Evolutionary conservation across 1,284 basidiomycete species (phyloP), one percentile per base, ranked within the genome.

Genomic region (Trichosporon faecale): DNA sequence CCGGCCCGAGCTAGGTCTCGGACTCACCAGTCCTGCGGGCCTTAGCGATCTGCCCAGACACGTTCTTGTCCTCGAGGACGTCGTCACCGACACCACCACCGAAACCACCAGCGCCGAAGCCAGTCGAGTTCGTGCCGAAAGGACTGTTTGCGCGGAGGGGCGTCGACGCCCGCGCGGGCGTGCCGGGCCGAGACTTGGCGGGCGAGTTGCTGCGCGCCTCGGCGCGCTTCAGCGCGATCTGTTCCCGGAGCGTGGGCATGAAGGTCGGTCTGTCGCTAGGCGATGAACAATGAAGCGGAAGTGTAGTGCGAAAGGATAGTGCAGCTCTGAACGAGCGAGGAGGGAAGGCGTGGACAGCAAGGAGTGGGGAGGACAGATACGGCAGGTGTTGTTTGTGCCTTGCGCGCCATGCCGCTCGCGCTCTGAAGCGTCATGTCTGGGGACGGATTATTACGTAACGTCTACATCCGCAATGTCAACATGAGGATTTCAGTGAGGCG

Each of bases 201-300:
- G 77, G 74, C 29, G 75, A 71, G 44, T 74, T 73, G 49, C 4
- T 52, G 18, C 69, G 70, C 18, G 68, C 73, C 55, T 76, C 79
- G 5, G 76, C 76, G n/a, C 79, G 74, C 44, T 77, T 77, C 2
- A 77, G 77, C 2, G 80, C 79, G 6, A 81, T 79, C 67, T 80
- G 79, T 23, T 82, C 79, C 31, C 78, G 75, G 18, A 80, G 64
- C 0, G 66, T 65, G 37, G 72, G 65, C 68, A 66, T 70, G 67
- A 37, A 37, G n/a, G 35, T 37, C 14, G 35, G 35, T 3, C 3
- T 12, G 35, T 37, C 35, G 35, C 35, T 37, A 37, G 35, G 35
- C 12, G 35, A 37, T 37, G n/a, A n/a, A n/a, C n/a, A 37, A 37
- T 11, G 35, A 37, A 14, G 11, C 11, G 18, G 49, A 18, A 5